Percentiles rank a stretch among this genome's conserved stretches.
Conservation (phyloP, 2,329 filamentous ascomycete genomes). For the Aureobasidium sp. region DNA sequence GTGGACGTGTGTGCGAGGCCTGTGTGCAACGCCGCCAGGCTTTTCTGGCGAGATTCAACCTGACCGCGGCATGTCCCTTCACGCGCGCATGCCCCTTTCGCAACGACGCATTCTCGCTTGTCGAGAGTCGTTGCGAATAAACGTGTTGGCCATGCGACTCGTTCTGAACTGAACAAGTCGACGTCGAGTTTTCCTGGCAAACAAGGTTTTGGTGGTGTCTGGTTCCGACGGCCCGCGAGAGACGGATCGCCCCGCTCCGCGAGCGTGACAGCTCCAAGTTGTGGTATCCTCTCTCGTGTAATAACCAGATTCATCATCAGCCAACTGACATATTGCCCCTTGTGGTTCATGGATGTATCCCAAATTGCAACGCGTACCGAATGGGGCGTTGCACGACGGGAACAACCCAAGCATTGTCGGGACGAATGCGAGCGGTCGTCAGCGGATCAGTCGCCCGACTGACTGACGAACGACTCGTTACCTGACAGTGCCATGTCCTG, state of each 20-base stretch:
- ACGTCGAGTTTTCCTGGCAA: neutral
- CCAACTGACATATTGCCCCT: conserved; percentile 7
- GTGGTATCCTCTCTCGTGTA: neutral
- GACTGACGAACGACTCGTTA: neutral
- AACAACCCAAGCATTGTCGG: neutral
- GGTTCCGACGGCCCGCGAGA: conserved; percentile 5
- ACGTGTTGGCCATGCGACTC: conserved; percentile 1
- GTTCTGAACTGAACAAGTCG: neutral
- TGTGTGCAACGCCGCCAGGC: neutral
- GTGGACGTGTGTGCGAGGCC: neutral
- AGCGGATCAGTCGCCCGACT: neutral
- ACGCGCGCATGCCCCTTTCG: neutral
- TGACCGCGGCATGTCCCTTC: neutral
- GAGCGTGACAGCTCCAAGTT: neutral
- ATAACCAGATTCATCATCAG: neutral
- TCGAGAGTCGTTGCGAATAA: neutral
- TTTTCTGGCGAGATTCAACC: neutral
- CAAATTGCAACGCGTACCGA: neutral
- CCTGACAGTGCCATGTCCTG: neutral
- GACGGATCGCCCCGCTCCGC: conserved; percentile 9
- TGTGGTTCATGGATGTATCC: neutral
- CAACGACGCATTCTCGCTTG: neutral
- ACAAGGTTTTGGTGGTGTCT: neutral
- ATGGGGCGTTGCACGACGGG: neutral
- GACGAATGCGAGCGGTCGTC: neutral